These are phyloP conservation scores for Acanthamoeba healyi DNA, from an alignment of 208 protist species.

Conservation along the genomic window DNA sequence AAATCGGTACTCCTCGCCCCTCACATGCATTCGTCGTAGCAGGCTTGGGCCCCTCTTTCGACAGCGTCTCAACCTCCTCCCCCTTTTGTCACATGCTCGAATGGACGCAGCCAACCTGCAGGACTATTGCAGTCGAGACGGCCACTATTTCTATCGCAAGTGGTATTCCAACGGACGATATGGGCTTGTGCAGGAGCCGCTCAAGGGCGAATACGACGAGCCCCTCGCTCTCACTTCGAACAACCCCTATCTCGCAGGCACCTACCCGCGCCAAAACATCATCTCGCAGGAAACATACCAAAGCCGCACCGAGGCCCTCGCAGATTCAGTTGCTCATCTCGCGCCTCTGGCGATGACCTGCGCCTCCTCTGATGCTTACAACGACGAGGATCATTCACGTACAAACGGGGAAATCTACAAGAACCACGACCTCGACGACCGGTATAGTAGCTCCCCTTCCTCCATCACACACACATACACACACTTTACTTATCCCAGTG, in stretches of 20 bases:
- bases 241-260: not conserved
- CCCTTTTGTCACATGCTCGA: not conserved
- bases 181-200: conserved; percentile 58
- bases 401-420: not conserved
- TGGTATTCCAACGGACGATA: conserved; percentile 60
- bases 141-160: conserved; percentile 68
- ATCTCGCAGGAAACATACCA: not conserved
- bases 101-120: not conserved
- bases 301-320: not conserved
- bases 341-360: not conserved
- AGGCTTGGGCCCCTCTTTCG: too few relatives aligned
- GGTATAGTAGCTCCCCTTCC: not conserved
- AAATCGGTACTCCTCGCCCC: conserved; percentile 33
- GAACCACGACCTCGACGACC: not conserved
- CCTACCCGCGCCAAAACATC: not conserved
- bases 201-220: conserved; percentile 62
- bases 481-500: too few relatives aligned
- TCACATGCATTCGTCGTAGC: not conserved
- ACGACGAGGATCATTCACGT: not conserved
- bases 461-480: not conserved
- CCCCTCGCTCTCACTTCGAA: not conserved
- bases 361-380: not conserved
- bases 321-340: not conserved
- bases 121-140: not conserved
- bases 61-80: too few relatives aligned